These are phyloP conservation scores for Casuarina cunninghamiana DNA, from an alignment of 306 rosid genomes.

Conservation along the genomic window DNA sequence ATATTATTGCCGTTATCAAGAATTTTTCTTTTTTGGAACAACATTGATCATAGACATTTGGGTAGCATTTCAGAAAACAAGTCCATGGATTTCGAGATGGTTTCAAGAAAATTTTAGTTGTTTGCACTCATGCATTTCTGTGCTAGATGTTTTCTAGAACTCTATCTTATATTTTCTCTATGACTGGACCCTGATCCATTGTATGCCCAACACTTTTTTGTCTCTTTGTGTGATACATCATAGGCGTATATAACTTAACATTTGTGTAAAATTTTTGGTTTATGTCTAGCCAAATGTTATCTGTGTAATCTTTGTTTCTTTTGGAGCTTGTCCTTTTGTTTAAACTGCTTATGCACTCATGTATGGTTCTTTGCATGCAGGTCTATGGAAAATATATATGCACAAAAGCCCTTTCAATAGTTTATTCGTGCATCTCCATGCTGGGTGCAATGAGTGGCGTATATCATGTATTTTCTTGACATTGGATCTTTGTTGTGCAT, in stretches of 20 bases:
- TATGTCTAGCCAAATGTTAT: not conserved
- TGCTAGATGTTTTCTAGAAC: not conserved
- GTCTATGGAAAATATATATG: slow-evolving; percentile 66
- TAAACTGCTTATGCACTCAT: slow-evolving; percentile 8
- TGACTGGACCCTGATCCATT: not conserved
- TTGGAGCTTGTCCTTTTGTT: not conserved
- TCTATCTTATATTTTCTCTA: not conserved
- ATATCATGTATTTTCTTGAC: slow-evolving; percentile 58
- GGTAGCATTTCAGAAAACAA: not conserved
- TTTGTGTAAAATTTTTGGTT: not conserved
- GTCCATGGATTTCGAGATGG: not conserved
- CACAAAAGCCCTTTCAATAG: slow-evolving; percentile 73
- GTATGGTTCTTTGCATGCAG: slow-evolving; percentile 47
- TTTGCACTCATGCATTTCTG: not conserved
- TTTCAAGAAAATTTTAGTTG: not conserved
- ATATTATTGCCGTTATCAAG: not conserved
- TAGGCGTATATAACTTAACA: not conserved
- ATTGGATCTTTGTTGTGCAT: slow-evolving; percentile 19
- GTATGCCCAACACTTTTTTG: not conserved
- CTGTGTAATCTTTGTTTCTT: not conserved
- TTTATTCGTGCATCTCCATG: slow-evolving; percentile 80
- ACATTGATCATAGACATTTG: not conserved
- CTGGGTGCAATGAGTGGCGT: slow-evolving; percentile 91
- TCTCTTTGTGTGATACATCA: not conserved
- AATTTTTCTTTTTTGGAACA: not conserved